Base-by-base conservation (phyloP, 2,329 filamentous ascomycete genomes). In the Nigrospora sphaerica region DNA sequence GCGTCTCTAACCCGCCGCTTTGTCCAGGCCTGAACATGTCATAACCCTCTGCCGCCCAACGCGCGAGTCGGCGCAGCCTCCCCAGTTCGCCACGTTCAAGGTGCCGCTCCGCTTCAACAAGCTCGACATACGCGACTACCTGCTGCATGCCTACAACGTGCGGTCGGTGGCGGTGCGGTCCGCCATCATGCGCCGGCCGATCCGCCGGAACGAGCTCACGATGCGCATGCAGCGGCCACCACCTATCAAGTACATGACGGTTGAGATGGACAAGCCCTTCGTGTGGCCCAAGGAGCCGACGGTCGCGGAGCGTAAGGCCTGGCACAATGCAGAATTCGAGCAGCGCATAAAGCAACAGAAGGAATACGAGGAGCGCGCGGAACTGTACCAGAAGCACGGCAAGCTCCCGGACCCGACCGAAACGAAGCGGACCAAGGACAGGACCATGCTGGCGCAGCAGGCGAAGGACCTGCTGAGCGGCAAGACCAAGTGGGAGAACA, bases 91-190 rank as follows among this genome's bases (percentile, higher is more conserved):
- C 52, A 85, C 83, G 58, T 98, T 98, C 80, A 77, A 85, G 60
- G 92, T 96, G 32, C 93, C 93, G 12, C 78, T 97, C 57, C 83
- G 80, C 58, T 90, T 96, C 75, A 95, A 89, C 75, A 98, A 98
- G 72, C 85, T 97, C 67, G 93, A 98, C 66, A 72, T 98, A 37
- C 88, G 90, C 66, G 91, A 96, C 72, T 98, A 97, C 73, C 84
- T 98, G 51, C 87, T 81, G 72, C 83, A 95, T 66, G 79, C 80
- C 38, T 98, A 98, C 75, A 76, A 78, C 50, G 83, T 97, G 51
- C 77, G 83, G 53, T 80, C 85, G 45, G 71, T 80, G 44, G 75
- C 75, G 54, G 82, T 97, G 51, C 86, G 92, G 51, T 90, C 87
- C 45, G 92, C 81, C 61, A 80, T 97, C 61, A 83, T 87, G 58